These are phyloP conservation scores for Phytophthora agathidicida DNA, from an alignment of 352 stramenopile species.

Conservation along the genomic window DNA sequence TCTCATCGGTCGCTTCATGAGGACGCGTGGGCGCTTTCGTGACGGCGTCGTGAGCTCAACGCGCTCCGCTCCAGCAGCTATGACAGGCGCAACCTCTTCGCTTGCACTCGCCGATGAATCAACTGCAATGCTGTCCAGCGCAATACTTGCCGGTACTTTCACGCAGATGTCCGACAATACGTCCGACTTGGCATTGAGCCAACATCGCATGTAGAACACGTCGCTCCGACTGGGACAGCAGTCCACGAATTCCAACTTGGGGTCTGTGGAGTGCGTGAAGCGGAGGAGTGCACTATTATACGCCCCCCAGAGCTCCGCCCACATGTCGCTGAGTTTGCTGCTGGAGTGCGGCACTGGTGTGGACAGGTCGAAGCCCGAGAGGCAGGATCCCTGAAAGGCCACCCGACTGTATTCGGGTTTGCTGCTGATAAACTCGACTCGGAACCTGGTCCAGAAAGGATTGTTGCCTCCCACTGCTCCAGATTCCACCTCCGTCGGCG, in stretches of 20 bases:
- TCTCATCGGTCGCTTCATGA: neutral
- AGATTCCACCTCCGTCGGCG: conserved; percentile 1
- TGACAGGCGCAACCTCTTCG: neutral
- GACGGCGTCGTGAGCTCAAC: neutral
- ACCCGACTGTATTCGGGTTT: conserved; percentile 20
- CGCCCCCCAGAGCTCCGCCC: conserved; percentile 18
- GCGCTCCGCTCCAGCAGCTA: neutral
- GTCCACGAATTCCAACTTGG: conserved; percentile 14
- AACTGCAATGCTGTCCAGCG: neutral
- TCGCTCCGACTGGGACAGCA: conserved; percentile 25
- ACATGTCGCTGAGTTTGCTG: conserved; percentile 26
- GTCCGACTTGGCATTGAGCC: conserved; percentile 20
- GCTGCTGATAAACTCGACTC: conserved; percentile 13
- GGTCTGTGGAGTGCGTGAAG: conserved; percentile 17
- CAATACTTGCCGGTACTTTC: conserved; percentile 8
- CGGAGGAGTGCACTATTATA: conserved; percentile 17
- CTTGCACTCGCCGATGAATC: neutral
- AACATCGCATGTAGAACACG: conserved; percentile 22
- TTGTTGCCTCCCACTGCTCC: conserved; percentile 18
- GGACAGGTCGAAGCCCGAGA: conserved; percentile 17
- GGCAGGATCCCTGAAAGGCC: conserved; percentile 7
- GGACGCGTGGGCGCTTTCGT: conserved; percentile 3
- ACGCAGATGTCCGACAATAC: conserved; percentile 17
- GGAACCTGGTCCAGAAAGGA: conserved; percentile 20
- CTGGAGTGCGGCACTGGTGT: conserved; percentile 23